Evolutionary conservation across 176 grass and related monocot genomes (phyloP).

Genomic region (Zea luxurians): DNA sequence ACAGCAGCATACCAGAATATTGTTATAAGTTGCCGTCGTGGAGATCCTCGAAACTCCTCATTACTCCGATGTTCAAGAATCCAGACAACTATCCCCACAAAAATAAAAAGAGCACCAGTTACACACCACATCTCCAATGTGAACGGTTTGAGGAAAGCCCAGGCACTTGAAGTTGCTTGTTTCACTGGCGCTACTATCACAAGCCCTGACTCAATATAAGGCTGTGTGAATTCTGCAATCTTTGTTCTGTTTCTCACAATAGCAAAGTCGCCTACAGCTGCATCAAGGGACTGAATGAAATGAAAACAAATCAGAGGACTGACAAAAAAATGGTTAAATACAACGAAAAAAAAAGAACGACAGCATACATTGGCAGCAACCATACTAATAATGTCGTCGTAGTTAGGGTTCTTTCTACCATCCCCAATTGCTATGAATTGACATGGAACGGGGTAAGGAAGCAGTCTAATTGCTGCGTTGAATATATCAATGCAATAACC

Average conservation of each 20-base stretch:
- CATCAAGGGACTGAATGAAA: slow-evolving; percentile 60
- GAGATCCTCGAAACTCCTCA: slow-evolving; percentile 70
- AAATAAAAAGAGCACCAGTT: slow-evolving; percentile 71
- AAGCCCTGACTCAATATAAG: slow-evolving; percentile 72
- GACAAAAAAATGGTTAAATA: slow-evolving; percentile 29
- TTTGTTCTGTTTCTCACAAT: slow-evolving; percentile 85
- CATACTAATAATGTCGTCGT: slow-evolving; percentile 64
- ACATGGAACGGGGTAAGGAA: slow-evolving; percentile 78
- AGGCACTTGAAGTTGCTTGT: slow-evolving; percentile 58
- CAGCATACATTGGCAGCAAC: slow-evolving; percentile 63
- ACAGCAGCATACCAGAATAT: slow-evolving; percentile 61
- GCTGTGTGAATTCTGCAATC: slow-evolving; percentile 79
- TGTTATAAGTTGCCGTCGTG: slow-evolving; percentile 61
- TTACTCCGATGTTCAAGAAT: slow-evolving; percentile 82
- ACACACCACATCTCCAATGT: slow-evolving; percentile 81
- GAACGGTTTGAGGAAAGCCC: slow-evolving; percentile 90
- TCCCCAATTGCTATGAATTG: slow-evolving; percentile 67
- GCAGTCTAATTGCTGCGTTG: slow-evolving; percentile 65
- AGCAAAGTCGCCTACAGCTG: slow-evolving; percentile 77
- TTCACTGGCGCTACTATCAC: slow-evolving; percentile 69
- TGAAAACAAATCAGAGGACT: slow-evolving; percentile 29
- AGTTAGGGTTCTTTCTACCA: slow-evolving; percentile 61
- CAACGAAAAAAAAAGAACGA: slow-evolving; percentile 20
- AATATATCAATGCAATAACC: slow-evolving; percentile 83
- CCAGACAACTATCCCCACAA: slow-evolving; percentile 77